phyloP scores from a whole-genome alignment of 768 basidiomycete genomes.

The Pleurotus ostreatus region DNA sequence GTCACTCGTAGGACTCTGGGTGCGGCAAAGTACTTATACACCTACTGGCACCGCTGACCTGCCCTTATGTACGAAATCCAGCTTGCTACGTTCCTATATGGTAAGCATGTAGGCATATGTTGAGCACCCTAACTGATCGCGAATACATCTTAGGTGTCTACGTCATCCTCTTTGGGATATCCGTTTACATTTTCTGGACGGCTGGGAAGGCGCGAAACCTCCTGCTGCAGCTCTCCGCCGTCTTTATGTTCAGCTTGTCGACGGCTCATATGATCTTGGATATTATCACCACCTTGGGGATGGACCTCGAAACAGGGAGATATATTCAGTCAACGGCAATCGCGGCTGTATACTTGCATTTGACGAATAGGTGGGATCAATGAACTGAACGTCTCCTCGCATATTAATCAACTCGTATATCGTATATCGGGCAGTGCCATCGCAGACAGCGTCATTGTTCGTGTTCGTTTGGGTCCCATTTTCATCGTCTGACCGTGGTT shows the following conservation, averaged over 20 bases:
- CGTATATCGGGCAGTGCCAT: background rate
- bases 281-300: constrained; percentile 4
- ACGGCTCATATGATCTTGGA: constrained; percentile 7
- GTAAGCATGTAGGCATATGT: background rate
- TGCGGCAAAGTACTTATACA: background rate
- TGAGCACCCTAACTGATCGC: background rate
- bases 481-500: background rate
- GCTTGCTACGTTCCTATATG: constrained; percentile 4
- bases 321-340: background rate
- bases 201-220: background rate
- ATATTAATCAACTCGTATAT: background rate
- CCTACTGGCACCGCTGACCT: background rate
- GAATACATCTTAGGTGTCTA: background rate
- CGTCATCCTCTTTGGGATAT: background rate
- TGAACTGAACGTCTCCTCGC: background rate
- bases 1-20: constrained; percentile 3
- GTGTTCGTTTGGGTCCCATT: background rate
- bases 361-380: constrained; percentile 1
- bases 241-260: constrained; percentile 1
- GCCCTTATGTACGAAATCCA: background rate
- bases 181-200: constrained; percentile 4
- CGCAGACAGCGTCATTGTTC: background rate
- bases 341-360: background rate
- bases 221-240: background rate
- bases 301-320: background rate